phyloP scores from a whole-genome alignment of 805 yeast genomes.

The Hanseniaspora lachancei region DNA sequence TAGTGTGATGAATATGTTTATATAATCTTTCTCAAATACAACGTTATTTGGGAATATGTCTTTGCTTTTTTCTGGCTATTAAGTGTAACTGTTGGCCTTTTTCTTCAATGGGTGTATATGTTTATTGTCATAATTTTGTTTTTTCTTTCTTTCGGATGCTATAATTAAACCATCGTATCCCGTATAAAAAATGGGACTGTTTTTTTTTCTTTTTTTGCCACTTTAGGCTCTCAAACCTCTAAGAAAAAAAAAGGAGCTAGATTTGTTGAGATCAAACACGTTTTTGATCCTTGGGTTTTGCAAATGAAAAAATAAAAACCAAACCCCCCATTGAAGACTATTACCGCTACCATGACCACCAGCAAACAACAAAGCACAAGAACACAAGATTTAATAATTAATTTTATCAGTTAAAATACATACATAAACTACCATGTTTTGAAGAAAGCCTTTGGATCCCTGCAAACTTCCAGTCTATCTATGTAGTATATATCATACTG shows the following conservation, averaged over 20 bases:
- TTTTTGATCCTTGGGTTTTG: background rate
- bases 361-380: background rate
- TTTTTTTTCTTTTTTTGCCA: background rate
- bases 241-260: background rate
- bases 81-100: too few relatives aligned
- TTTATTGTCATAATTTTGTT: background rate
- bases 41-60: too few relatives aligned
- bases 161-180: background rate
- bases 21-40: too few relatives aligned
- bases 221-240: background rate
- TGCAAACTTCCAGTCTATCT: slow-evolving; percentile 3
- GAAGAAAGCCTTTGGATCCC: slow-evolving; percentile 2
- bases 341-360: too few relatives aligned
- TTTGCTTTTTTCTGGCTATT: too few relatives aligned
- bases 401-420: background rate
- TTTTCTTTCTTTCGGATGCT: background rate
- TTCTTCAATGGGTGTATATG: background rate
- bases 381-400: background rate
- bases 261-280: background rate
- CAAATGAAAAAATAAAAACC: too few relatives aligned
- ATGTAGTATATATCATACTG: slow-evolving; percentile 3
- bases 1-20: too few relatives aligned
- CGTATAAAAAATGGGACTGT: background rate
- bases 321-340: too few relatives aligned
- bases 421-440: background rate